Evolutionary conservation across 1,139 yeast species (phyloP).

Genomic region (Arxiozyma heterogenica): DNA sequence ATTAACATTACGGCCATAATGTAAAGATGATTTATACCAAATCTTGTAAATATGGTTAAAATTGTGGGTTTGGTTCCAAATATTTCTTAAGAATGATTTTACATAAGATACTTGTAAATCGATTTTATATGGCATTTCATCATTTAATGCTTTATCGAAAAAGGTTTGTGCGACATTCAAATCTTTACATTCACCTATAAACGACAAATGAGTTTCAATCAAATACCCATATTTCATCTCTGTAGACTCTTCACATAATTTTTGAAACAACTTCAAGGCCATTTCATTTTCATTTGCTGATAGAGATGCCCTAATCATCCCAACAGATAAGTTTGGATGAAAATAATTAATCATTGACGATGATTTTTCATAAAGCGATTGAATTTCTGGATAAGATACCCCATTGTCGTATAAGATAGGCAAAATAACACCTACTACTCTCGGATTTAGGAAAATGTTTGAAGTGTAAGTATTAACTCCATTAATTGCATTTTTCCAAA

Average conservation of each 20-base stretch:
- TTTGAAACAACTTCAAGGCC: slow-evolving; percentile 43
- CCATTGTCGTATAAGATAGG: slow-evolving; percentile 59
- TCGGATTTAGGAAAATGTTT: slow-evolving; percentile 38
- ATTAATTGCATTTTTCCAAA: slow-evolving; percentile 42
- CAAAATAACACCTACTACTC: slow-evolving; percentile 61
- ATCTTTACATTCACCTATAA: slow-evolving; percentile 76
- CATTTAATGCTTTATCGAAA: slow-evolving; percentile 58
- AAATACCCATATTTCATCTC: slow-evolving; percentile 37
- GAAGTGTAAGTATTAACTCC: slow-evolving; percentile 26
- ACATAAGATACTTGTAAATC: slow-evolving; percentile 70
- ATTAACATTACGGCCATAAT: slow-evolving; percentile 53
- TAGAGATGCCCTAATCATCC: slow-evolving; percentile 54
- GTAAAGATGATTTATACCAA: slow-evolving; percentile 56
- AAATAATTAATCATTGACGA: slow-evolving; percentile 32
- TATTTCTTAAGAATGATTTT: slow-evolving; percentile 54
- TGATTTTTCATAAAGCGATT: slow-evolving; percentile 38
- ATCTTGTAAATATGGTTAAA: slow-evolving; percentile 50
- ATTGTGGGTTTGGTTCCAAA: slow-evolving; percentile 49
- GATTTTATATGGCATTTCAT: slow-evolving; percentile 62
- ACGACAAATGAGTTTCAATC: slow-evolving; percentile 63
- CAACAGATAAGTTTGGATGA: slow-evolving; percentile 47
- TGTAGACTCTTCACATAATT: slow-evolving; percentile 34
- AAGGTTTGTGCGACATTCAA: slow-evolving; percentile 61
- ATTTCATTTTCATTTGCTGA: slow-evolving; percentile 42
- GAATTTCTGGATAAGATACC: slow-evolving; percentile 53